Evolutionary conservation across 192 early-diverging fungal genomes (phyloP).

Genomic region (Backusella australiensis): DNA sequence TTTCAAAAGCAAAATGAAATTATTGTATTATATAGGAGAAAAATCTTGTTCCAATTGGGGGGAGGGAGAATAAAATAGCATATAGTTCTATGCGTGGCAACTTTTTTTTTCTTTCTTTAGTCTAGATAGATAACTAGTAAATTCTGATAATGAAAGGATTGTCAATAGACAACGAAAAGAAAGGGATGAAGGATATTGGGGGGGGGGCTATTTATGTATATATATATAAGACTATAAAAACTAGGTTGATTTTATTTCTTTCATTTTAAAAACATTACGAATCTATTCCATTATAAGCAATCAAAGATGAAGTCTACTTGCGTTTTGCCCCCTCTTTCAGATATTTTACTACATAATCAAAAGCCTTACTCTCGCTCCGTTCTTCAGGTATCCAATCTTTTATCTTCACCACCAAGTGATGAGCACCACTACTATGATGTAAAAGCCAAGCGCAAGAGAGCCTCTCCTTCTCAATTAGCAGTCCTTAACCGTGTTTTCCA

Average conservation of each 20-base stretch:
- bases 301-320: conserved; percentile 12
- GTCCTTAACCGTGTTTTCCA: conserved; percentile 59
- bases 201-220: neutral
- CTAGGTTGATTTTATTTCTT: neutral
- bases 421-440: neutral
- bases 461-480: conserved; percentile 56
- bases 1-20: neutral
- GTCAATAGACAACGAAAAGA: conserved; percentile 3
- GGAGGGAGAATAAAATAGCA: neutral
- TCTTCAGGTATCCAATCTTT: neutral
- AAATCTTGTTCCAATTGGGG: neutral
- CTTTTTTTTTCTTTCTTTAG: neutral
- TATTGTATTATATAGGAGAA: neutral
- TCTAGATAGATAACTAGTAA: neutral
- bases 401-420: neutral
- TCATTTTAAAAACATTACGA: neutral
- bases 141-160: neutral
- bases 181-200: neutral
- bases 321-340: conserved; percentile 23
- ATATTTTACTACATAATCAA: conserved; percentile 14
- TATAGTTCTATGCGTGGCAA: neutral
- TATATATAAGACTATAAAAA: neutral
- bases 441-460: conserved; percentile 37
- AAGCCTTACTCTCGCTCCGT: neutral
- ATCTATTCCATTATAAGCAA: neutral